Evolutionary conservation across 306 rosid genomes (phyloP), one percentile per base, ranked within the genome.

Genomic region (Boehmeria nivea): DNA sequence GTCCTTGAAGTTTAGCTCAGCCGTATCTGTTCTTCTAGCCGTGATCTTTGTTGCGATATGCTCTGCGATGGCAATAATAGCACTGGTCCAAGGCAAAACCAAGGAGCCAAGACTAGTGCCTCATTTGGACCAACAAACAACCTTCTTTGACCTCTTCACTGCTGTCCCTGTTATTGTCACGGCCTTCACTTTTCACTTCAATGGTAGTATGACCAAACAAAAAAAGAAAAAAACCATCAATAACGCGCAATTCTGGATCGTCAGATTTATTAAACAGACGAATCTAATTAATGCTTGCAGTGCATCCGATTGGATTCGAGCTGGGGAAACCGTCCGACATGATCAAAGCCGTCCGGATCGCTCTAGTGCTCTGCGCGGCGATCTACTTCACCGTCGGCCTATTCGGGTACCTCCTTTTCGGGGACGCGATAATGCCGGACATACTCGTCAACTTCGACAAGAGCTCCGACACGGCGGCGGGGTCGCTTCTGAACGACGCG

Each of bases 151-250:
- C 48, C 88, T 91, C 14, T 91, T 91, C 77, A 91, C 99, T 26
- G 87, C 91, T 12, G 89, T 91, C 17, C 99, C 99, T 0, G 96
- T 91, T 69, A 77, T 91, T 18, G 96, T 91, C 66, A 84, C 95
- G 0, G 93, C 95, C 49, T 91, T 91, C 82, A 78, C 95, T 34
- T 91, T 91, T 67, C 99, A 91, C 67, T 87, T 81, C 74, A 91
- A 87, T 43, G 95, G 99, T 73, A 78, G 51, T n/a, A n/a, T n/a
- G n/a, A n/a, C n/a, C 36, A 31, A 31, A 31, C 36, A 31, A 31
- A 31, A 31, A 31, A 31, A 31, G 9, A 28, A 28, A 28, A 28
- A 31, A 31, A 31, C 8, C 2, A n/a, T n/a, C n/a, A n/a, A n/a
- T n/a, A n/a, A n/a, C n/a, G n/a, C n/a, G n/a, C n/a, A n/a, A n/a